These are phyloP conservation scores for Basipetospora chlamydospora DNA, from an alignment of 2,329 filamentous ascomycete genomes.

Conservation along the genomic window DNA sequence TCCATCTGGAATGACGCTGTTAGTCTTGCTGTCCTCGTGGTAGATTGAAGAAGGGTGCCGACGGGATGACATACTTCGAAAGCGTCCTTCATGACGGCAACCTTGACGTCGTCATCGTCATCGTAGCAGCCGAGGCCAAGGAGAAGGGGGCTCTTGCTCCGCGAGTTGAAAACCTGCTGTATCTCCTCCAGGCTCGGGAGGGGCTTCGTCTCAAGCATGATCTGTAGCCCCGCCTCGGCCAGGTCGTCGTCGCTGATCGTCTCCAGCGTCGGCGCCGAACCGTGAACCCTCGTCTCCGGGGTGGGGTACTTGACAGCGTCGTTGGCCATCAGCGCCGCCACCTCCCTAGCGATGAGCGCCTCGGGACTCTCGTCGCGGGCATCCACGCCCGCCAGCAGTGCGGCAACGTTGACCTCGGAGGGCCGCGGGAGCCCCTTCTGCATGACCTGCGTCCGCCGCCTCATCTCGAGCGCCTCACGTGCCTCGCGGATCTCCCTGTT, in stretches of 20 bases:
- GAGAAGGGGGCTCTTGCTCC: slow-evolving; percentile 43
- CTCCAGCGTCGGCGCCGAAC: slow-evolving; percentile 43
- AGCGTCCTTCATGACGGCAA: slow-evolving; percentile 47
- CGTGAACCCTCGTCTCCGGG: slow-evolving; percentile 50
- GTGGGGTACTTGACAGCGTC: slow-evolving; percentile 65
- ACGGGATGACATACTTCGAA: slow-evolving; percentile 48
- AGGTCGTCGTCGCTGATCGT: slow-evolving; percentile 57
- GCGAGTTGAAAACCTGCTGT: slow-evolving; percentile 36
- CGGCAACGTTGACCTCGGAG: slow-evolving; percentile 52
- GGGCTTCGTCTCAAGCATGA: slow-evolving; percentile 53
- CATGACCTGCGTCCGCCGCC: slow-evolving; percentile 79
- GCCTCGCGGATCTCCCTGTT: slow-evolving; percentile 62
- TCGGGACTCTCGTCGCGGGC: slow-evolving; percentile 47
- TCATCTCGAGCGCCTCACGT: slow-evolving; percentile 62
- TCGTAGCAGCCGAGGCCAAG: slow-evolving; percentile 71
- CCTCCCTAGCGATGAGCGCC: slow-evolving; percentile 59
- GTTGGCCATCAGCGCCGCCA: slow-evolving; percentile 63
- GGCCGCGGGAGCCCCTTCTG: slow-evolving; percentile 74
- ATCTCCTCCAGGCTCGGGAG: slow-evolving; percentile 34
- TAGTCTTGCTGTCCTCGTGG: too few relatives aligned
- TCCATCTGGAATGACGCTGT: slow-evolving; percentile 34
- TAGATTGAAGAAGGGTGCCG: neutral
- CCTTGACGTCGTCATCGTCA: slow-evolving; percentile 57
- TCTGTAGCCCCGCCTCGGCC: slow-evolving; percentile 59
- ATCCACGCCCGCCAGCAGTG: slow-evolving; percentile 30